phyloP scores from a whole-genome alignment of 2,329 filamentous ascomycete genomes.

The Fonsecaea multimorphosa region DNA sequence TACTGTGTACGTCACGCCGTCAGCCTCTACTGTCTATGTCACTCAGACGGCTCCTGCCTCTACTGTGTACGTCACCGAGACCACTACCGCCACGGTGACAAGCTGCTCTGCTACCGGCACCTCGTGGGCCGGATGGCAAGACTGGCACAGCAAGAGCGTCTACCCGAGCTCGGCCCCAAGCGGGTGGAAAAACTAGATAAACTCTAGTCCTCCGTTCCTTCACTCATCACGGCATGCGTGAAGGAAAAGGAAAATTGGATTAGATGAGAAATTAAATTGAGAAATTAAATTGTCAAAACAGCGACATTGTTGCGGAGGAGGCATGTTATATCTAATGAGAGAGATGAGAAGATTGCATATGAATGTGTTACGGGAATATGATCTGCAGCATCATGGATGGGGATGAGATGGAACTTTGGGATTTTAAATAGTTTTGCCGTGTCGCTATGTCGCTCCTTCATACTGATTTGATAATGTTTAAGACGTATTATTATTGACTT shows the following conservation, averaged over 20 bases:
- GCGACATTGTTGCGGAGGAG: conserved; percentile 6
- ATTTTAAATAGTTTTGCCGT: no score
- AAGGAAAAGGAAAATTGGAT: background rate
- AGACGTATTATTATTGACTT: no score
- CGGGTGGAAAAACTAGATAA: conserved; percentile 15
- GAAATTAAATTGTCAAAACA: no score
- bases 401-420: no score
- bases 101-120: background rate
- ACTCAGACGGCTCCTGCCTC: background rate
- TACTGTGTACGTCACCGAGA: conserved; percentile 21
- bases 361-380: no score
- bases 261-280: no score
- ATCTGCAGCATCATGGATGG: no score
- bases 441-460: no score
- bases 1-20: conserved; percentile 20
- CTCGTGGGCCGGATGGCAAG: background rate
- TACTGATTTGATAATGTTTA: no score
- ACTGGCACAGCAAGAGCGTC: conserved; percentile 3
- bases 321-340: no score
- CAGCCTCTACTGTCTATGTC: conserved; percentile 17
- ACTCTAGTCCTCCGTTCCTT: background rate
- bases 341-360: no score
- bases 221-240: background rate
- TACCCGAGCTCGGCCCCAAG: background rate
- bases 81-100: conserved; percentile 10